Evolutionary conservation across 2,329 filamentous ascomycete genomes (phyloP), one percentile per base, ranked within the genome.

Genomic region (Pseudopyricularia javanii): DNA sequence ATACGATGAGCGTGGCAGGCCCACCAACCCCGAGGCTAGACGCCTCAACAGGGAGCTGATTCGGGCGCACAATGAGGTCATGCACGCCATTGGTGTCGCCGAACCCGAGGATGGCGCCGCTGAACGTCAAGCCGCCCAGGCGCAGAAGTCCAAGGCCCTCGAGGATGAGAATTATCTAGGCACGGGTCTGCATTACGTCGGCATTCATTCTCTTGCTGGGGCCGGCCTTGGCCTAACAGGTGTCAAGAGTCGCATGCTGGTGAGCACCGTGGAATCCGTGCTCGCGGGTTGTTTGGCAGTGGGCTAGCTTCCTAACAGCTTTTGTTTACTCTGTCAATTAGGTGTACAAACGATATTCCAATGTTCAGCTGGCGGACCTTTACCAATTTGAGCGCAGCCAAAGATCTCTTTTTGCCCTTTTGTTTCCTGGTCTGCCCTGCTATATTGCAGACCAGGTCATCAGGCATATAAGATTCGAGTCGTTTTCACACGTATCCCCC

Each of bases 31-130:
- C 0, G 71, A 74, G 51, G 80, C 76, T 1, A 77, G 74, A 59
- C 67, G 68, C 12, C 72, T 79, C 56, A 80, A 80, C 57, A 71
- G 74, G 49, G 74, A 79, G 54, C 73, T 81, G 32, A 76, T 82
- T 26, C 71, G 79, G 51, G 74, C 79, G 9, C 79, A 82, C 59
- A 82, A 82, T 57, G 78, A 82, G 57, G 79, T 82, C 3, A 82
- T 82, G 79, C 70, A 74, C 17, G 77, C 80, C 9, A 82, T 82
- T 37, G 79, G 79, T 5, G 79, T 82, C 4, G 79, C 78, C 8
- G 79, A 82, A 58, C 75, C 78, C 14, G 78, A 82, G 52, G 74
- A 72, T 50, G 64, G 65, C 7, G 59, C 60, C 4, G 61, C 65
- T 22, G 67, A 69, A 4, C 65, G 67, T 5, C 68, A 73, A 51